These are phyloP conservation scores for Fimicolochytrium jonesii DNA, from an alignment of 192 early-diverging fungal species.

Conservation along the genomic window DNA sequence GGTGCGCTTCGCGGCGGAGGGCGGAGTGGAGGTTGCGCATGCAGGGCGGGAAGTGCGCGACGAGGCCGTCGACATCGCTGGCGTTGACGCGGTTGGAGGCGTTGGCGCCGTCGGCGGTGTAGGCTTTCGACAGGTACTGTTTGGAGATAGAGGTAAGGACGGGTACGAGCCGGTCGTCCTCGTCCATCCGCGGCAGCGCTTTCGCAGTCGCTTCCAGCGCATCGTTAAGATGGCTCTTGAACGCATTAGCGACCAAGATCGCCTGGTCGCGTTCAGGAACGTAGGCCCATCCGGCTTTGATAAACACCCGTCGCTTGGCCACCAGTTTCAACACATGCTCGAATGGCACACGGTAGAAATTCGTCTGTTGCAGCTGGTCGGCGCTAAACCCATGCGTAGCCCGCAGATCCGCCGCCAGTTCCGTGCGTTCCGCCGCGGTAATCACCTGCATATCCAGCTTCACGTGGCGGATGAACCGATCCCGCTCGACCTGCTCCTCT, in stretches of 20 bases:
- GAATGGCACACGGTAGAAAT: constrained; percentile 44
- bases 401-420: neutral
- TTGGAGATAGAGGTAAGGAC: constrained; percentile 81
- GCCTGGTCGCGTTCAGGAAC: constrained; percentile 70
- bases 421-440: constrained; percentile 2
- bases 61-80: constrained; percentile 62
- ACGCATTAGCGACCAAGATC: constrained; percentile 72
- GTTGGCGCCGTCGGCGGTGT: constrained; percentile 25
- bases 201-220: constrained; percentile 66
- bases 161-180: constrained; percentile 87
- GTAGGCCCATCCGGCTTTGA: constrained; percentile 39
- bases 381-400: constrained; percentile 15
- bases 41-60: constrained; percentile 81
- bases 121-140: constrained; percentile 72
- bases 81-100: constrained; percentile 27
- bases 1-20: constrained; percentile 70
- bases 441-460: constrained; percentile 22
- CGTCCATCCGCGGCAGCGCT: constrained; percentile 79
- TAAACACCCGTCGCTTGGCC: constrained; percentile 23
- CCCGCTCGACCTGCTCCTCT: constrained; percentile 49
- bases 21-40: constrained; percentile 79
- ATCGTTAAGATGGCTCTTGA: constrained; percentile 54
- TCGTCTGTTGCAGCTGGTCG: constrained; percentile 16
- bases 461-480: constrained; percentile 43
- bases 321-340: constrained; percentile 41